A percentile compares a stretch with the other conserved stretches of the same genome.
phyloP scores from a whole-genome alignment of 2,329 filamentous ascomycete species.

The Clonostachys rosea region DNA sequence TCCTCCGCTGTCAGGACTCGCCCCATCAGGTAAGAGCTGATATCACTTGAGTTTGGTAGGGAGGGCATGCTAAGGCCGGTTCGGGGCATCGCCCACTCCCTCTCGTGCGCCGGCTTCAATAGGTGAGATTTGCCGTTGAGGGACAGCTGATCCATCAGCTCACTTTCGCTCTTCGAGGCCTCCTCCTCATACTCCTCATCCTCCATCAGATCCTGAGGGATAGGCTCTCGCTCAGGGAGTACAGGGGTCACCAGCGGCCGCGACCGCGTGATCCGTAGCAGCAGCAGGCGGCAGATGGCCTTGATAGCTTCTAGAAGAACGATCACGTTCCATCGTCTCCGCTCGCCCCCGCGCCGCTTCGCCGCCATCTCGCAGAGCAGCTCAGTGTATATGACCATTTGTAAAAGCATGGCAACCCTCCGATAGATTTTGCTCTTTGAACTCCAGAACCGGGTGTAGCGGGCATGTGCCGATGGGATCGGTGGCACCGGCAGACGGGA shows the following conservation, averaged over 20 bases:
- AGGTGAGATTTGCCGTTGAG: constrained; percentile 8
- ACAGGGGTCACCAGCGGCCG: constrained; percentile 79
- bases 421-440: constrained; percentile 66
- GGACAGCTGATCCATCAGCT: constrained; percentile 34
- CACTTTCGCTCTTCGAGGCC: constrained; percentile 29
- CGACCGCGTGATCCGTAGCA: constrained; percentile 78
- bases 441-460: constrained; percentile 66
- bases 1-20: constrained; percentile 94
- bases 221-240: constrained; percentile 78
- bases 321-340: constrained; percentile 78
- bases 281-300: constrained; percentile 74
- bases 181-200: constrained; percentile 36
- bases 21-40: constrained; percentile 80
- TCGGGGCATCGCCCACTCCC: constrained; percentile 88
- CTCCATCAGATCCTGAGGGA: constrained; percentile 51
- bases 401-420: constrained; percentile 74
- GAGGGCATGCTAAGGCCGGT: constrained; percentile 83
- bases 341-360: constrained; percentile 76
- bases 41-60: constrained; percentile 75
- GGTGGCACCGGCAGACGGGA: constrained; percentile 52
- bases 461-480: constrained; percentile 51
- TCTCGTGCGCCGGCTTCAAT: constrained; percentile 35
- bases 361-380: constrained; percentile 97
- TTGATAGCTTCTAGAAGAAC: constrained; percentile 83
- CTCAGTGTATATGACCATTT: constrained; percentile 92